Evolutionary conservation across 371 early-diverging fungal species (phyloP), one percentile per base, ranked within the genome.

Genomic region (Mortierella sp.): DNA sequence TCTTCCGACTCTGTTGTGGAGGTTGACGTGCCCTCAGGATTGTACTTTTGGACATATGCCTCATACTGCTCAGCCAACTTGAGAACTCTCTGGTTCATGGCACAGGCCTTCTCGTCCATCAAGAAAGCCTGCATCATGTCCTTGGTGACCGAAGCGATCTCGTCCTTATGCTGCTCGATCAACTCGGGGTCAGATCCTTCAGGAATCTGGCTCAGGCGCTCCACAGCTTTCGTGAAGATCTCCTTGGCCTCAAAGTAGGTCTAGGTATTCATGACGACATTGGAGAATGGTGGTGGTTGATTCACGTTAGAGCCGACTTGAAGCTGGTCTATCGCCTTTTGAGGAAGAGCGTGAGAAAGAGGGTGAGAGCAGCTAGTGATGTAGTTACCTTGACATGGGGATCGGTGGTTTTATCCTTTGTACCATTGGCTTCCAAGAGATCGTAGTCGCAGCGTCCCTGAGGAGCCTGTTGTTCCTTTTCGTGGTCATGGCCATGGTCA

Each of bases 51-150:
- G 47, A 76, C 76, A 50, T 76, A 76, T 63, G 83, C 79, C 67
- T 87, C 87, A 44, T 85, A 87, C 68, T 87, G 87, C 60, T 87
- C 86, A 29, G 85, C 87, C 39, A 87, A 79, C 66, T 83, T 82
- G 64, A 87, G 80, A 28, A 87, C 81, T 41, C 87, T 80, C 63
- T 87, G 86, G 55, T 87, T 86, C 86, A 89, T 86, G 52, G 83
- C 82, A 44, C 86, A 86, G 39, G 88, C 90, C 72, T 85, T 86
- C 71, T 89, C 90, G 72, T 89, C 90, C 70, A 89, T 68, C 62
- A 89, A 77, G 85, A 87, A 89, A 19, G 90, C 88, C 55, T 78
- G 72, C 58, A 89, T 87, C 67, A 89, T 80, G 58, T 81, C 83
- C 62, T 86, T 85, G 60, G 90, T 86, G 7, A 88, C 83, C 8